Base-by-base conservation (phyloP, 805 yeast species). In the Metschnikowia picachoensis region DNA sequence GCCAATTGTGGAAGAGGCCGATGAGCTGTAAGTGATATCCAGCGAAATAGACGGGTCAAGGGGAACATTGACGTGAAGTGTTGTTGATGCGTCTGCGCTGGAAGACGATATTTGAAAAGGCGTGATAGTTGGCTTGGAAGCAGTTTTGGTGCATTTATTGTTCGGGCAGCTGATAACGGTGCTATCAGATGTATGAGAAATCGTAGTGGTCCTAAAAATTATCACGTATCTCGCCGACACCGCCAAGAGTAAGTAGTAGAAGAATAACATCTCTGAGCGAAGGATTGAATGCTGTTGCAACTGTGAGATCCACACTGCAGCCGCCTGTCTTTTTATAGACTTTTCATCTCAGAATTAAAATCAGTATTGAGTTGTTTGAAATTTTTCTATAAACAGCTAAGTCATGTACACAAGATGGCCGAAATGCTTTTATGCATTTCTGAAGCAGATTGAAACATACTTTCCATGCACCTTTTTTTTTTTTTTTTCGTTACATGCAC, bases 251-350 rank as follows among this genome's bases (percentile, higher is more conserved):
- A 39, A 45, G 16, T 37, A 42, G 36, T 38, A 39, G 16, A 45
- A 13, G 44, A 43, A 43, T 28, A 44, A 44, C 51, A 48, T 48
- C 37, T 37, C 27, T 25, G 28, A 43, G 30, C 46, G 42, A 43
- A 32, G 37, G 46, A 34, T 36, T 43, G 42, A 36, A 27, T 44
- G 43, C 8, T 20, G 38, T 35, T 38, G 35, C 36, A 39, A 33
- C 30, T 30, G 17, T 25, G 12, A 13, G 20, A 30, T 30, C 5
- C 15, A 7, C 36, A 39, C 17, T 30, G 47, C 43, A 17, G 41
- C 30, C 31, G 34, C 11, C 29, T 4, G 31, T 30, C 39, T 33
- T 39, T 44, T 44, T 44, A 44, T 44, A 44, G 35, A 28, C 12
- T 37, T 44, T 35, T 20, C 31, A 30, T 20, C 43, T 35, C 35